phyloP scores from a whole-genome alignment of 371 early-diverging fungal species.

The Rhizopus stolonifer region DNA sequence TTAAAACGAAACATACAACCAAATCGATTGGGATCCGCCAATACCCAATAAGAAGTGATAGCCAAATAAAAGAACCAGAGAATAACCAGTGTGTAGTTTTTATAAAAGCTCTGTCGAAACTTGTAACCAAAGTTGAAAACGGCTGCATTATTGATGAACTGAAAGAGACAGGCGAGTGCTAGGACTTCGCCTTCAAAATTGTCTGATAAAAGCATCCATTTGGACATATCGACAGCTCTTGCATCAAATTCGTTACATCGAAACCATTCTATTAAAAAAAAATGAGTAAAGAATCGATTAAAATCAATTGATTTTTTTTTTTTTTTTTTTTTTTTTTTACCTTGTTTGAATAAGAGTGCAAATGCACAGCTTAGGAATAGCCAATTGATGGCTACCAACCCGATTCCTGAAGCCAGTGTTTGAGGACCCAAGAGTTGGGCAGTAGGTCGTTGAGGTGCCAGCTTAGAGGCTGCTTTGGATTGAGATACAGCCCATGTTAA shows the following conservation, averaged over 20 bases:
- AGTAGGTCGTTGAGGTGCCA: conserved; percentile 66
- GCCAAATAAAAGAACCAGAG: conserved; percentile 54
- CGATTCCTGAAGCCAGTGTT: conserved; percentile 64
- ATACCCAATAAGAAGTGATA: conserved; percentile 53
- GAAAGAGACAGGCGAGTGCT: conserved; percentile 56
- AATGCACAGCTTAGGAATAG: conserved; percentile 50
- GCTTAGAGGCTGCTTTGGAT: conserved; percentile 53
- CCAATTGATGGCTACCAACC: conserved; percentile 67
- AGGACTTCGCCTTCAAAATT: conserved; percentile 67
- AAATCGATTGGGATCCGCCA: conserved; percentile 68
- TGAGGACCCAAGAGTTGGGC: conserved; percentile 69
- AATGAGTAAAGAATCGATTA: not conserved
- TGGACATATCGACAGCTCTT: conserved; percentile 55
- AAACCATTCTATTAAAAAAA: conserved; percentile 47
- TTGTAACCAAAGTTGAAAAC: conserved; percentile 65
- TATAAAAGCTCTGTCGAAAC: conserved; percentile 58
- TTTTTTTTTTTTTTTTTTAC: not conserved
- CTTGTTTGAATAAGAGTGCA: conserved; percentile 57
- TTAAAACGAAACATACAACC: conserved; percentile 70
- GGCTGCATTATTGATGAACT: conserved; percentile 62
- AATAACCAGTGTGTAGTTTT: conserved; percentile 57
- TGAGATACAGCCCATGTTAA: conserved; percentile 68
- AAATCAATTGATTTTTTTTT: too few species aligned
- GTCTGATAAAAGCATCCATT: conserved; percentile 78
- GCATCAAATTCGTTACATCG: conserved; percentile 72